Conservation (phyloP, 441 rosid genomes). For the Eruca vesicaria region DNA sequence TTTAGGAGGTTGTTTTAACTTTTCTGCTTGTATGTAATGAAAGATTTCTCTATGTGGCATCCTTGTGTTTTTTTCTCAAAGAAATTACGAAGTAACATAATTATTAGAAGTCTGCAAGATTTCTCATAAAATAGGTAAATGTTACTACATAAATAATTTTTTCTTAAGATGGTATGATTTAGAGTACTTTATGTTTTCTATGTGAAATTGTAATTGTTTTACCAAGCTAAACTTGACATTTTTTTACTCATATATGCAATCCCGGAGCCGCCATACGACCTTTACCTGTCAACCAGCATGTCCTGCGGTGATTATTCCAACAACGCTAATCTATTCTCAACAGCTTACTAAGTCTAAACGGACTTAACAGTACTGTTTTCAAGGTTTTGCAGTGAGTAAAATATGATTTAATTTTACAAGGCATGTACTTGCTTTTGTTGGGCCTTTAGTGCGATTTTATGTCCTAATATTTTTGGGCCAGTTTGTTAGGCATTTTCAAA, state of each 20-base stretch:
- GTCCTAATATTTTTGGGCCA: not conserved
- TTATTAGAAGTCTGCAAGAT: no score
- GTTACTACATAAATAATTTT: no score
- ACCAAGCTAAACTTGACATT: not conserved
- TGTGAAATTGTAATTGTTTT: not conserved
- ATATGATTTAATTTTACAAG: not conserved
- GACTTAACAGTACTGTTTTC: not conserved
- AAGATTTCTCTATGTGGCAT: no score
- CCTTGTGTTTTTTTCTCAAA: no score
- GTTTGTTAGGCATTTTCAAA: not conserved
- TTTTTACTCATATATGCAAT: not conserved
- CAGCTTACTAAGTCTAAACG: not conserved
- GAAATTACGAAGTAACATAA: no score
- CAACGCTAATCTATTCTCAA: not conserved
- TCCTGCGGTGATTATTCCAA: not conserved
- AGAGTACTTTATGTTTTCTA: not conserved
- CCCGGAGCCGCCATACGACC: not conserved
- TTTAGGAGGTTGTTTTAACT: no score
- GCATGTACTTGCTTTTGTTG: slow-evolving; percentile 1
- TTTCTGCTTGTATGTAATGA: no score
- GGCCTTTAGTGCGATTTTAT: not conserved
- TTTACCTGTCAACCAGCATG: not conserved
- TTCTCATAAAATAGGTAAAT: no score
- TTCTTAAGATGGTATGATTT: no score
- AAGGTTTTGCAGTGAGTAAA: not conserved